Percentiles rank a stretch among this genome's conserved stretches.
Evolutionary conservation across 306 rosid genomes (phyloP).

Genomic region (Geum urbanum): DNA sequence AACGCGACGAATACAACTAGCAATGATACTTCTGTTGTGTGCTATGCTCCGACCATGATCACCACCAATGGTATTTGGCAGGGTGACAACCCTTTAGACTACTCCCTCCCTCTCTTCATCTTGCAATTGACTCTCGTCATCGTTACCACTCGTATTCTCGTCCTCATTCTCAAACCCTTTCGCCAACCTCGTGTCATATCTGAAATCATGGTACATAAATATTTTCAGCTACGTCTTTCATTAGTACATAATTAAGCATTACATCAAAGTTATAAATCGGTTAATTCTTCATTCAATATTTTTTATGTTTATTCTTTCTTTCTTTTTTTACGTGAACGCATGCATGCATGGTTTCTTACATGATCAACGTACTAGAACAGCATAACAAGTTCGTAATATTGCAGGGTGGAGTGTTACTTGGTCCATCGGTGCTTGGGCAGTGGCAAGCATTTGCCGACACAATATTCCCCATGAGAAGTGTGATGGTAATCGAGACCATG

Average conservation of each 20-base stretch:
- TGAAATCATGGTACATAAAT: slow-evolving; percentile 58
- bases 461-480: slow-evolving; percentile 70
- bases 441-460: slow-evolving; percentile 24
- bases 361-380: background rate
- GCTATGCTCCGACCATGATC: slow-evolving; percentile 83
- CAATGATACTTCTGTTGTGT: slow-evolving; percentile 44
- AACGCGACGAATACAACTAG: background rate
- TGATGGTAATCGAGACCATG: slow-evolving; percentile 75
- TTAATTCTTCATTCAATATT: no score
- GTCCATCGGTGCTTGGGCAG: slow-evolving; percentile 75
- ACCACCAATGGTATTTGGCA: slow-evolving; percentile 95
- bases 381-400: background rate
- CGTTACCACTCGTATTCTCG: slow-evolving; percentile 54
- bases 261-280: background rate
- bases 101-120: slow-evolving; percentile 90
- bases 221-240: background rate
- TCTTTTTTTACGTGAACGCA: background rate
- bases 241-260: background rate
- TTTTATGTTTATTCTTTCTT: no score
- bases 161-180: slow-evolving; percentile 71
- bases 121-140: slow-evolving; percentile 72
- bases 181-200: slow-evolving; percentile 94
- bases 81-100: slow-evolving; percentile 91
- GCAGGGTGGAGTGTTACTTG: slow-evolving; percentile 82
- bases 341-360: background rate